Evolutionary conservation across 129 eudicot genomes (phyloP).

Genomic region (Arctium minus): DNA sequence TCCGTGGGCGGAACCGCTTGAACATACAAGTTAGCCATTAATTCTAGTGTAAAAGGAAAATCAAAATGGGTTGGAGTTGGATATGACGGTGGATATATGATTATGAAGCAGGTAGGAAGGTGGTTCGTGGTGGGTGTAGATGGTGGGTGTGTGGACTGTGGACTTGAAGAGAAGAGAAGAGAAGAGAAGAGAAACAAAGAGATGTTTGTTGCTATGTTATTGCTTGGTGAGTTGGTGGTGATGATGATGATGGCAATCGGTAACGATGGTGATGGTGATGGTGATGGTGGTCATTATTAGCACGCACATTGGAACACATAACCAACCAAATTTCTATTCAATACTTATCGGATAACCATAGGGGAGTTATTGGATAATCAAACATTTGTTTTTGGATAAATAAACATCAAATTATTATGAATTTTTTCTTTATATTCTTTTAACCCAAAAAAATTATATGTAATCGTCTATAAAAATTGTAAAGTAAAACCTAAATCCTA

Average conservation of each 20-base stretch:
- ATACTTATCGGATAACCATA: neutral
- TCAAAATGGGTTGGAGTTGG: neutral
- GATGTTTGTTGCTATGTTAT: neutral
- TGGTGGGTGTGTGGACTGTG: slow-evolving; percentile 10
- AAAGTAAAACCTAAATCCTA: no score
- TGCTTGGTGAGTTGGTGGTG: neutral
- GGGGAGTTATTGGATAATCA: no score
- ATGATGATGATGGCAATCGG: slow-evolving; percentile 12
- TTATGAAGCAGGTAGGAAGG: neutral
- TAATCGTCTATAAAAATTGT: no score
- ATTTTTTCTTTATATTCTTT: no score
- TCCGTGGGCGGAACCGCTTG: slow-evolving; percentile 85
- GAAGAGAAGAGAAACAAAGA: neutral
- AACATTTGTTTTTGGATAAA: no score
- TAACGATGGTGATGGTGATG: slow-evolving; percentile 9
- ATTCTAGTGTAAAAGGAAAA: neutral
- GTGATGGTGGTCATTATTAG: slow-evolving; percentile 20
- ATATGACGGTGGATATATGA: neutral
- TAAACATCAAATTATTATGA: no score
- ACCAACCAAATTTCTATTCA: slow-evolving; percentile 14
- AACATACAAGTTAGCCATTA: slow-evolving; percentile 71
- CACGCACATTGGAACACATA: slow-evolving; percentile 13
- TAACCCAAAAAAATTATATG: no score
- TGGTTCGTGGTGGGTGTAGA: slow-evolving; percentile 12
- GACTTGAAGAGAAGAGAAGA: slow-evolving; percentile 12